Percentiles rank a stretch among this genome's conserved stretches.
phyloP scores from a whole-genome alignment of 305 asterid species.

The Fraxinus dipetala region DNA sequence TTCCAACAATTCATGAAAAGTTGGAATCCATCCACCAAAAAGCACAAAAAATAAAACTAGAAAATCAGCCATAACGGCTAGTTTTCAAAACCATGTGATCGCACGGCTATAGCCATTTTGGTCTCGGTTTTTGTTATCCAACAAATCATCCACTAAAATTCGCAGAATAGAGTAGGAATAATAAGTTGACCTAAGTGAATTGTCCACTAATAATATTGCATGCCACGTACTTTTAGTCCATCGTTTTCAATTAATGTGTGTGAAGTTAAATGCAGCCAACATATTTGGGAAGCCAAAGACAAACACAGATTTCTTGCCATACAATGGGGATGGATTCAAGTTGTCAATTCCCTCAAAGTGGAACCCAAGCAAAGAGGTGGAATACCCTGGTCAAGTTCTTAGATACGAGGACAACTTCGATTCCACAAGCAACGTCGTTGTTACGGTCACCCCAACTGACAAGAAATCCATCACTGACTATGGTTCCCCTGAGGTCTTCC shows the following conservation, averaged over 20 bases:
- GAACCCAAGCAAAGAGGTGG: constrained; percentile 83
- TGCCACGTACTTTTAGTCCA: background rate
- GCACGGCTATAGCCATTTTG: no score
- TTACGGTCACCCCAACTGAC: constrained; percentile 62
- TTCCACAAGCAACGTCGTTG: constrained; percentile 55
- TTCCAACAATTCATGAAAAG: no score
- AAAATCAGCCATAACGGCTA: no score
- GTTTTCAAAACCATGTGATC: no score
- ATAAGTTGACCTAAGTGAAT: background rate
- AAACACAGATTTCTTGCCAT: constrained; percentile 65
- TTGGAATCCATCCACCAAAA: no score
- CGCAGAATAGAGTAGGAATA: background rate
- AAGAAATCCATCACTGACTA: constrained; percentile 80
- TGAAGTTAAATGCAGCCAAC: constrained; percentile 52
- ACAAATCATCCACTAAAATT: no score
- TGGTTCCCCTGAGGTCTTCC: constrained; percentile 81
- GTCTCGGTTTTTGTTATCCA: no score
- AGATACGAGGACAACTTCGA: constrained; percentile 94
- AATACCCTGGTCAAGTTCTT: constrained; percentile 86
- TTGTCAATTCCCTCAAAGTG: constrained; percentile 72
- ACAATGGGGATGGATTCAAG: constrained; percentile 71
- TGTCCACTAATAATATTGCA: background rate
- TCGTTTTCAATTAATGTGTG: background rate
- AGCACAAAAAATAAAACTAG: no score
- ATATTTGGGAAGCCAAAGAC: constrained; percentile 85